Percentiles rank a stretch among this genome's conserved stretches.
Evolutionary conservation across 805 yeast species (phyloP).

Genomic region (Saccharomycopsis sp.): DNA sequence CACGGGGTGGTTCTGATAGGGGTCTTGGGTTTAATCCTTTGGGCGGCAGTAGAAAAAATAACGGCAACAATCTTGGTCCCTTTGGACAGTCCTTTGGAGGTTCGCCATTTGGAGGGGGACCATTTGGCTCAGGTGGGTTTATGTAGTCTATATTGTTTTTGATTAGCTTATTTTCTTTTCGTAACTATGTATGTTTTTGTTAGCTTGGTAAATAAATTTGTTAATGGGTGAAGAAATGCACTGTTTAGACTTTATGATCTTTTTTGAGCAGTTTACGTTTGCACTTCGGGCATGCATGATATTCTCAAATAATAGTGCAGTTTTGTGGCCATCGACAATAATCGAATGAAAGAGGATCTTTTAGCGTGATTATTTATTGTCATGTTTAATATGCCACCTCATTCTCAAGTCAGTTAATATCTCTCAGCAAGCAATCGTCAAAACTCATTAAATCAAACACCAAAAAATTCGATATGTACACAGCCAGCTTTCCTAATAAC

Average conservation of each 20-base stretch:
- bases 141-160: not conserved
- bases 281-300: too few species aligned
- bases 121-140: conserved; percentile 1
- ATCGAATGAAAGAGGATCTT: too few species aligned
- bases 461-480: not conserved
- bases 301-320: too few species aligned
- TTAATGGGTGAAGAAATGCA: too few species aligned
- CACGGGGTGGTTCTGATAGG: not conserved
- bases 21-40: too few species aligned
- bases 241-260: too few species aligned
- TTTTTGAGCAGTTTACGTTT: too few species aligned
- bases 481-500: not conserved
- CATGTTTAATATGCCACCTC: too few species aligned
- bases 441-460: not conserved
- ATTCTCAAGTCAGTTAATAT: too few species aligned
- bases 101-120: not conserved
- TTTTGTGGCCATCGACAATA: too few species aligned
- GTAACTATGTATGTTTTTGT: not conserved
- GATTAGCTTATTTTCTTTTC: not conserved
- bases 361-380: too few species aligned
- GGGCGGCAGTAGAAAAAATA: not conserved
- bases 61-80: not conserved
- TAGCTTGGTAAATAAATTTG: too few species aligned
- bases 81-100: not conserved
- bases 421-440: not conserved